Evolutionary conservation across 164 flowering plant genomes (phyloP), one percentile per base, ranked within the genome.

Genomic region (Tetrastigma voinierianum): DNA sequence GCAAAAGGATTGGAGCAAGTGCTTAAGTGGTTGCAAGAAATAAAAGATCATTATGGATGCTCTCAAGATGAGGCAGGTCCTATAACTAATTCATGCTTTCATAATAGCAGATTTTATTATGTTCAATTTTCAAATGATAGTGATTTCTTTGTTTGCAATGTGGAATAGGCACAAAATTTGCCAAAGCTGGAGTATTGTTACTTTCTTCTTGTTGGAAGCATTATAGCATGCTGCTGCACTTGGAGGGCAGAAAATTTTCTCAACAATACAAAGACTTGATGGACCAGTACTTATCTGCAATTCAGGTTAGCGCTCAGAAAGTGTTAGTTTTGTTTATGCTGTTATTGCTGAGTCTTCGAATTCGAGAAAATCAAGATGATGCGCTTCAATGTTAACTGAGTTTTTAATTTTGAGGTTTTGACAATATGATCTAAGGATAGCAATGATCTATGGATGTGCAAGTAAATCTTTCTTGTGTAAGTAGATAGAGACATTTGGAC

Each of bases 161-260:
- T 72, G 59, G 70, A 74, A 66, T 84, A 88, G 91, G 77, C 46
- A 64, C 70, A 49, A 64, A 72, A 55, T 65, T 63, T 62, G 48
- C 70, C 11, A 81, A 74, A 70, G 68, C 81, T 48, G 87, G 89
- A 70, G 65, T 66, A 11, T 69, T 77, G 70, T 72, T 90, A 67
- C 87, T 92, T 32, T 80, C 84, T 58, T 92, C 96, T 70, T 92
- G 96, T 75, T 87, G 96, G 96, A 92, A 83, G 81, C 90, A 90
- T 75, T 92, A 86, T 63, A 68, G 86, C 71, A 68, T 77, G 72
- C 86, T 88, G 47, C 68, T 86, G 77, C 84, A 72, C 67, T 72
- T 92, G 74, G 93, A 83, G 74, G 90, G 90, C 70, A 76, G 32
- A 59, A 78, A 72, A 60, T 69, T 81, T 68, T 67, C 84, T 65